A percentile compares a stretch with the other conserved stretches of the same genome.
phyloP scores from a whole-genome alignment of 2,329 filamentous ascomycete genomes.

The Diplodia intermedia region DNA sequence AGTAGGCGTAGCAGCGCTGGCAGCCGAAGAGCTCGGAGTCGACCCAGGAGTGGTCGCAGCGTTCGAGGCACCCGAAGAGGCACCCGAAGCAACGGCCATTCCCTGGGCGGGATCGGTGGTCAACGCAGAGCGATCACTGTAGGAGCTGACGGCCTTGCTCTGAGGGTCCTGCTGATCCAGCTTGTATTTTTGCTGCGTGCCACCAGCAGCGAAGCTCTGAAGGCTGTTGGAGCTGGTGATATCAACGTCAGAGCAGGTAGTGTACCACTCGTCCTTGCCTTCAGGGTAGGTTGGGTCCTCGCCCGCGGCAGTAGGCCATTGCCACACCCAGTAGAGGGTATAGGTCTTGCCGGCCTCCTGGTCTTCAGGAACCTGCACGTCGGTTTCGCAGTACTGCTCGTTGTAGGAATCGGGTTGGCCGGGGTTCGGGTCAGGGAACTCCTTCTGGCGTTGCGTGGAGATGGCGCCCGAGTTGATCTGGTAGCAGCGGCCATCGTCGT shows the following conservation, averaged over 20 bases:
- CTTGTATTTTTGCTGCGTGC: conserved; percentile 31
- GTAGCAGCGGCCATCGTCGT: conserved; percentile 90
- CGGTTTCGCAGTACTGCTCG: conserved; percentile 71
- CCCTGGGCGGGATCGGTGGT: conserved; percentile 39
- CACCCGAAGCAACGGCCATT: conserved; percentile 3
- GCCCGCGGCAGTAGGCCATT: conserved; percentile 71
- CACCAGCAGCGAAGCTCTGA: conserved; percentile 28
- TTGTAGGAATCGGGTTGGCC: conserved; percentile 51
- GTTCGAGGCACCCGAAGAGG: conserved; percentile 8
- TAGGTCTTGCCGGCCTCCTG: conserved; percentile 66
- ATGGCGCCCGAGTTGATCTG: conserved; percentile 71
- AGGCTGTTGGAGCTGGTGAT: conserved; percentile 41
- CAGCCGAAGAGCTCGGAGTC: conserved; percentile 1
- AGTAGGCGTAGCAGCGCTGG: conserved; percentile 1
- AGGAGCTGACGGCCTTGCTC: conserved; percentile 49
- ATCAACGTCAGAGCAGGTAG: conserved; percentile 60
- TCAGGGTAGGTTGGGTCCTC: conserved; percentile 47
- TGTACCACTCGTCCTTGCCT: conserved; percentile 61
- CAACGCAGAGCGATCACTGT: conserved; percentile 49
- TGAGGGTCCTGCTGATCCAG: conserved; percentile 53
- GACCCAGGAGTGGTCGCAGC: conserved; percentile 19
- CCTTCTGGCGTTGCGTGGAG: conserved; percentile 63
- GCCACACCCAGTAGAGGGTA: conserved; percentile 92
- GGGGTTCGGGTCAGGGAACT: conserved; percentile 63
- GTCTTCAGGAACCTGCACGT: conserved; percentile 75